phyloP scores from a whole-genome alignment of 768 basidiomycete genomes.

The Kwoniella sp. region DNA sequence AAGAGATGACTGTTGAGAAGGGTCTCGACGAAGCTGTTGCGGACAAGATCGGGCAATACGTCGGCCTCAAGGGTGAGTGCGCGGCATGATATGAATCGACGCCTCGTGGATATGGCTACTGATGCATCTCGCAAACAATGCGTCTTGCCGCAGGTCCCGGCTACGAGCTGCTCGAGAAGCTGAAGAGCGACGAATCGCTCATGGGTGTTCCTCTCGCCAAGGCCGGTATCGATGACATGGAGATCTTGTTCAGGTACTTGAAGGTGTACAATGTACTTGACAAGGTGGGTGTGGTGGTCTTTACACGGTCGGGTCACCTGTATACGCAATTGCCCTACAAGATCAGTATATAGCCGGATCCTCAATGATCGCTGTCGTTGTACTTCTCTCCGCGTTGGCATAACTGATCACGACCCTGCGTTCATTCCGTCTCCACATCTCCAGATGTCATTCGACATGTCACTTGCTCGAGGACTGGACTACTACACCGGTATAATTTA shows the following conservation, averaged over 20 bases:
- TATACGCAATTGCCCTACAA: no score
- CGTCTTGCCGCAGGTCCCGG: slow-evolving; percentile 63
- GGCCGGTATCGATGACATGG: slow-evolving; percentile 84
- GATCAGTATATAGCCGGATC: no score
- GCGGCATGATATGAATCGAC: background rate
- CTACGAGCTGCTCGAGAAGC: slow-evolving; percentile 70
- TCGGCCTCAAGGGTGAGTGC: slow-evolving; percentile 83
- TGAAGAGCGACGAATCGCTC: slow-evolving; percentile 68
- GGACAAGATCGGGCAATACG: slow-evolving; percentile 95
- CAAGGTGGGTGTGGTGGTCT: slow-evolving; percentile 62
- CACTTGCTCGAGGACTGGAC: slow-evolving; percentile 94
- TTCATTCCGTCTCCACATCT: background rate
- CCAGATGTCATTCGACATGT: slow-evolving; percentile 93
- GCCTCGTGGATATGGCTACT: background rate
- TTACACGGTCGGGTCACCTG: background rate
- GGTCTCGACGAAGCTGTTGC: slow-evolving; percentile 77
- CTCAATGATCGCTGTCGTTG: no score
- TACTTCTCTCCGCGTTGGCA: no score
- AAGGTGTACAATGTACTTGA: slow-evolving; percentile 75
- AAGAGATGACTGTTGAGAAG: slow-evolving; percentile 96
- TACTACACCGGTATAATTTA: slow-evolving; percentile 99
- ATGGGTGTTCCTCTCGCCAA: slow-evolving; percentile 74
- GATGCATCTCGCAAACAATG: no score
- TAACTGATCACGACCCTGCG: no score
- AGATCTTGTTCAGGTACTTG: slow-evolving; percentile 76